Base-by-base conservation (phyloP, 2,329 filamentous ascomycete genomes). In the Penicillium hesseltinei region DNA sequence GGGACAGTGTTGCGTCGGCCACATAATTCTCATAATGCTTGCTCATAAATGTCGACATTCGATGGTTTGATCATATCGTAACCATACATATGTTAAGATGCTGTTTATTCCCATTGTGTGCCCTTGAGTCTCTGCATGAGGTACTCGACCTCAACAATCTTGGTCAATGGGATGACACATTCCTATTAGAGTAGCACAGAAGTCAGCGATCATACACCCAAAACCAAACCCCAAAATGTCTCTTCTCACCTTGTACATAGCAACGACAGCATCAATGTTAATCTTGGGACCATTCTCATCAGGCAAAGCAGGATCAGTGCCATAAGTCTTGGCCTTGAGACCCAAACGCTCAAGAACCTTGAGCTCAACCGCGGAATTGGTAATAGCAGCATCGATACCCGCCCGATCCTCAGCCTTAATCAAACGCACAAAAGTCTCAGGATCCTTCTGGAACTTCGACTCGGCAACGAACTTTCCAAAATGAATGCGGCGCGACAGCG, bases 391-490 rank as follows among this genome's bases (percentile, higher is more conserved):
- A 69, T 88, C 92, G 65, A 99, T 93, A 2, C 88, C 93, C 54
- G 87, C 80, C 6, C 89, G 82, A 74, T 99, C 92, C 60, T 82
- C 86, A 1, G 86, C 88, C 74, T 88, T 86, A 78, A 99, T 97
- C 75, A 97, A 76, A 61, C 81, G 81, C 6, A 90, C 92, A 73
- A 93, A 99, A 61, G 80, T 84, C 67, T 92, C 90, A 31, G 86
- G 83, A 66, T 97, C 90, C 46, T 89, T 88, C 67, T 84, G 84
- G 77, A 97, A 99, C 79, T 99, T 99, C 58, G 88, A 88, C 81
- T 99, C 94, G 43, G 94, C 94, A 9, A 99, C 94, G 70, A 97
- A 97, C 78, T 97, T 99, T 66, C 94, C 94, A 78, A 96, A 99
- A 77, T 99, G 94, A 66, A 99, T 94, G 54, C 94, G 83, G 42